Conservation (phyloP, 352 stramenopile species). For the Globisporangium yorkense region DNA sequence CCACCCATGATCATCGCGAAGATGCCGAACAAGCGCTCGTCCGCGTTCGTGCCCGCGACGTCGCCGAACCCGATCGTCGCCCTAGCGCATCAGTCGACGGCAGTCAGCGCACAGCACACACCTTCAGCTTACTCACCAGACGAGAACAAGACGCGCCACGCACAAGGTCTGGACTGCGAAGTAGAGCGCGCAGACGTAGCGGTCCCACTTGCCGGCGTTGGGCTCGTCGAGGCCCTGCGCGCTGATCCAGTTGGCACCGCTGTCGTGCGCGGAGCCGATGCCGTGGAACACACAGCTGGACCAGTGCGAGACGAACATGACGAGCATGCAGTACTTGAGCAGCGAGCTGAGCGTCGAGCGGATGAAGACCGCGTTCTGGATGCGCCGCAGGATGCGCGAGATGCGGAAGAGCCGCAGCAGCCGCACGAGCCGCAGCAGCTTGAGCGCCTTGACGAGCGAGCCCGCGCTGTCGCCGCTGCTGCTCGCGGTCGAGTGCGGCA, state of each 20-base stretch:
- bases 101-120: neutral
- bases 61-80: conserved; percentile 77
- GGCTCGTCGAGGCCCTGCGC: neutral
- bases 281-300: conserved; percentile 35
- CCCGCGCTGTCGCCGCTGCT: conserved; percentile 3
- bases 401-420: conserved; percentile 52
- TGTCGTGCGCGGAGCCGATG: conserved; percentile 6
- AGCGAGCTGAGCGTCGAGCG: conserved; percentile 72
- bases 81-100: conserved; percentile 14
- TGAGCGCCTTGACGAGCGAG: conserved; percentile 38
- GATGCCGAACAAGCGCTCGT: conserved; percentile 66
- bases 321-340: conserved; percentile 74
- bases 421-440: conserved; percentile 25
- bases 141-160: neutral
- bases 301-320: conserved; percentile 79
- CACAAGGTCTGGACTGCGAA: conserved; percentile 28
- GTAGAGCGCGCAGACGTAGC: conserved; percentile 25
- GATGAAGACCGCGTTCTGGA: conserved; percentile 55
- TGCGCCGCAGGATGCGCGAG: conserved; percentile 41
- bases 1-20: conserved; percentile 66
- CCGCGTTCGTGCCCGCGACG: conserved; percentile 40
- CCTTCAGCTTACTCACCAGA: neutral
- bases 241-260: conserved; percentile 16
- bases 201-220: conserved; percentile 15
- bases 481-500: conserved; percentile 6